Percentiles rank a stretch among this genome's conserved stretches.
These are phyloP conservation scores for Trametes hirsuta DNA, from an alignment of 1,284 basidiomycete genomes.

Conservation along the genomic window DNA sequence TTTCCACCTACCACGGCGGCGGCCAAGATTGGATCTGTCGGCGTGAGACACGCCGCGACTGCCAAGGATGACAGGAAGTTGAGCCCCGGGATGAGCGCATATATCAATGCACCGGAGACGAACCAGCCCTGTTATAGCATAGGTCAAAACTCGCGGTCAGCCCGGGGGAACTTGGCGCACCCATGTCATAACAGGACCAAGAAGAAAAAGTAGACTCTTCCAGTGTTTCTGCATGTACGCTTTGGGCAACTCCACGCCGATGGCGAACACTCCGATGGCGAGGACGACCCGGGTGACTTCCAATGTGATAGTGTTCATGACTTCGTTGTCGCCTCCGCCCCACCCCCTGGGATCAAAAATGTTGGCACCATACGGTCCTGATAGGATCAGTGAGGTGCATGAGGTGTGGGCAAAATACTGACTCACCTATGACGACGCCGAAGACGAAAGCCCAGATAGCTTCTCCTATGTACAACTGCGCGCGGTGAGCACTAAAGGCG, in stretches of 20 bases:
- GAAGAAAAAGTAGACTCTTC: slow-evolving; percentile 85
- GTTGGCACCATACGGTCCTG: slow-evolving; percentile 84
- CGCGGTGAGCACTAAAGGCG: slow-evolving; percentile 4
- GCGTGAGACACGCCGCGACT: slow-evolving; percentile 93
- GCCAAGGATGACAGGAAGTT: slow-evolving; percentile 87
- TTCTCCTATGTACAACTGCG: slow-evolving; percentile 90
- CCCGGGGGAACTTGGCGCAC: slow-evolving; percentile 44
- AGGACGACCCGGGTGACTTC: slow-evolving; percentile 97
- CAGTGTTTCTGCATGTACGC: slow-evolving; percentile 92
- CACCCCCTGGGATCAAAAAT: slow-evolving; percentile 89
- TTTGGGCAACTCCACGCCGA: slow-evolving; percentile 95
- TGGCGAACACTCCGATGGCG: slow-evolving; percentile 97
- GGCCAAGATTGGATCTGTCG: slow-evolving; percentile 94
- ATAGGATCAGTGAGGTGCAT: slow-evolving; percentile 5
- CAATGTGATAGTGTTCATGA: slow-evolving; percentile 75
- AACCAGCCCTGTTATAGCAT: slow-evolving; percentile 77
- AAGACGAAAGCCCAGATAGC: slow-evolving; percentile 95
- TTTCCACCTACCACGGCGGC: slow-evolving; percentile 94
- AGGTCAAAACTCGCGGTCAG: not conserved
- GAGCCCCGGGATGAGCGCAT: slow-evolving; percentile 84
- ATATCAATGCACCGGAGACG: slow-evolving; percentile 87
- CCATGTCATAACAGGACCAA: slow-evolving; percentile 91
- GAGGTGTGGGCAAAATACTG: not conserved
- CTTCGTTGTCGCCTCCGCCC: slow-evolving; percentile 59
- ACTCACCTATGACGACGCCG: slow-evolving; percentile 85